phyloP scores from a whole-genome alignment of 2,329 filamentous ascomycete species.

The Sporothrix protearum region DNA sequence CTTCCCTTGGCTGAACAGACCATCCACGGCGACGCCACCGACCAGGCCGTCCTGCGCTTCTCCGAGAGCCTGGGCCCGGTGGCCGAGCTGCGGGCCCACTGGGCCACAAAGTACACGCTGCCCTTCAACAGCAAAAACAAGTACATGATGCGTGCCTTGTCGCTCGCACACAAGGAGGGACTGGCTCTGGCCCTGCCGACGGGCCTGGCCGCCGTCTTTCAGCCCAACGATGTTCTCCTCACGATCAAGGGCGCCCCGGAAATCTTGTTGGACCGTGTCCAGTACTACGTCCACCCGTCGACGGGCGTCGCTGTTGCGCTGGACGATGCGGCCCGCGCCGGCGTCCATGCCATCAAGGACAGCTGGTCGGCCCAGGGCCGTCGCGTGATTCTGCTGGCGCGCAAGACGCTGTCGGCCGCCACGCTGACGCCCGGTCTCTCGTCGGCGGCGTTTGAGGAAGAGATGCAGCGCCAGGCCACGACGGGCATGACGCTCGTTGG shows the following conservation, averaged over 20 bases:
- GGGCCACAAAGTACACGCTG: conserved; percentile 64
- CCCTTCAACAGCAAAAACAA: conserved; percentile 83
- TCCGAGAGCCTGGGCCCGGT: conserved; percentile 63
- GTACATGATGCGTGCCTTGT: conserved; percentile 67
- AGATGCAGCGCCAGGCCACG: conserved; percentile 52
- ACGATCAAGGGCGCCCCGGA: conserved; percentile 80
- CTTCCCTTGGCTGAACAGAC: conserved; percentile 58
- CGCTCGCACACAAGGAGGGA: conserved; percentile 38
- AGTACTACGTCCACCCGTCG: conserved; percentile 49
- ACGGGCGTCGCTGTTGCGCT: conserved; percentile 54
- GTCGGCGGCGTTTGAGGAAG: conserved; percentile 53
- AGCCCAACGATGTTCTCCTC: conserved; percentile 46
- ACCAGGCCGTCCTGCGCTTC: conserved; percentile 69
- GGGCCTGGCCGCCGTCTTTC: conserved; percentile 37
- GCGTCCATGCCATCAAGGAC: conserved; percentile 61
- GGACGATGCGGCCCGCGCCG: conserved; percentile 41
- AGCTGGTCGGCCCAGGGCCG: conserved; percentile 66
- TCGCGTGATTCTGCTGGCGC: conserved; percentile 63
- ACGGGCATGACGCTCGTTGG: conserved; percentile 66
- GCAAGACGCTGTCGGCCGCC: conserved; percentile 50
- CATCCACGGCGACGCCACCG: conserved; percentile 72
- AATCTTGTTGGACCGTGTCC: conserved; percentile 63
- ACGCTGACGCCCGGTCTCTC: conserved; percentile 41
- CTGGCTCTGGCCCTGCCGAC: conserved; percentile 40
- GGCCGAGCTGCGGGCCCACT: conserved; percentile 56